Evolutionary conservation across 1,284 basidiomycete genomes (phyloP), one percentile per base, ranked within the genome.

Genomic region (Cryptococcus hybrid): DNA sequence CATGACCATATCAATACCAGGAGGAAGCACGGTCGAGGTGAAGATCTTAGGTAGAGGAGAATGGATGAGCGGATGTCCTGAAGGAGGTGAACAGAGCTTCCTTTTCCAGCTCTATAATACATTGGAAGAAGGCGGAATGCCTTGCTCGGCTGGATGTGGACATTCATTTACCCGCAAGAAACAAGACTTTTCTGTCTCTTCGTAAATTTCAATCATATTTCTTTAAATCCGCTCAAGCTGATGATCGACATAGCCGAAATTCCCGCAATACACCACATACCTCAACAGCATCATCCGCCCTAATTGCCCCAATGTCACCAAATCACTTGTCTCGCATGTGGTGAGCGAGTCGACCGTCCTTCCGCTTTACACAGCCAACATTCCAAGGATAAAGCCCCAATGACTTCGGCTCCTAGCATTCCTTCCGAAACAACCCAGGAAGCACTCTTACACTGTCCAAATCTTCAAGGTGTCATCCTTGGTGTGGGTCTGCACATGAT

Each of bases 11-110:
- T 24, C 44, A 1, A 37, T 49, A 13, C 18, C 44, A 4, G 34
- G 35, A 6, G 51, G 51, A 7, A 50, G 47, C 6, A 84, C 36
- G 47, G 44, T 11, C 34, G 24, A 52, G 7, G 54, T 54, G 5
- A 44, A 84, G 57, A 77, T 92, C 43, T 85, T 94, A 83, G 86
- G 86, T 24, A 88, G 89, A 73, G 88, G 88, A n/a, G 86, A 91
- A 70, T 95, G 91, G 91, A 94, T 94, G 92, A 91, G 89, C 73
- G 92, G 92, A 7, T 94, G 92, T 75, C 90, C 92, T 0, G 92
- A 94, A 75, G 90, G 89, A 58, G 66, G 71, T 73, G 92, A 94
- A 75, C 92, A 95, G 71, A 86, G 85, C 58, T 89, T 88, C 75
- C 80, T 95, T 54, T 94, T 94, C 78, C 84, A 85, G 63, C 83